Evolutionary conservation across 1,284 basidiomycete species (phyloP), one percentile per base, ranked within the genome.

Genomic region (Macrocystidia cucumis): DNA sequence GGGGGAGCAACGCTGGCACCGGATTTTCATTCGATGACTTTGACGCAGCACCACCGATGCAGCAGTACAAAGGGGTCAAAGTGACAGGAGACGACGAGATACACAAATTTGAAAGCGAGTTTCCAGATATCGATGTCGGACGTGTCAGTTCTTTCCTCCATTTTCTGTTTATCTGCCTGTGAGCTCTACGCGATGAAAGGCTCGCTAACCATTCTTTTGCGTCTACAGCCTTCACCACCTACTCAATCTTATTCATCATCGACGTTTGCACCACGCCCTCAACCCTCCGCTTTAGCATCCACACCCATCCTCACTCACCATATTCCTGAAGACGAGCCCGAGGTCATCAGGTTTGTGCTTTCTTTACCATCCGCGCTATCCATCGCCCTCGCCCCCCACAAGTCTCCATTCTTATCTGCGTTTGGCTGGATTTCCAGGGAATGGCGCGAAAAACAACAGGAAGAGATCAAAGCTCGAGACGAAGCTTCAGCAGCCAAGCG

Each of bases 361-460:
- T n/a, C n/a, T n/a, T n/a, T 58, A 20, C 26, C 14, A 37, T 19
- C 9, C 9, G 34, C 20, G 12, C 32, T 35, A 22, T 36, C 25
- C 11, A 4, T 24, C 37, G 2, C 35, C 8, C 21, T 27, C 29
- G 25, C 13, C 13, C 29, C 3, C 2, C 9, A 26, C 29, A 5
- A 19, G 6, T 18, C 12, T 32, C 16, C 11, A 21, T 18, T 35
- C n/a, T 24, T 21, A 20, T 48, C n/a, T n/a, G n/a, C n/a, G n/a
- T n/a, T n/a, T n/a, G n/a, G n/a, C n/a, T n/a, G n/a, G n/a, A n/a
- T n/a, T n/a, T n/a, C 2, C 22, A 92, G 90, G 49, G 67, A 79
- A 53, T 98, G 96, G 96, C 78, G 88, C 34, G 85, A 82, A 56
- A 76, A 77, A 49, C 93, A 98, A 54, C 79, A 77, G 9, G 83